Conservation (phyloP, 2,329 filamentous ascomycete genomes). For the Calonectria pseudoreteaudii region DNA sequence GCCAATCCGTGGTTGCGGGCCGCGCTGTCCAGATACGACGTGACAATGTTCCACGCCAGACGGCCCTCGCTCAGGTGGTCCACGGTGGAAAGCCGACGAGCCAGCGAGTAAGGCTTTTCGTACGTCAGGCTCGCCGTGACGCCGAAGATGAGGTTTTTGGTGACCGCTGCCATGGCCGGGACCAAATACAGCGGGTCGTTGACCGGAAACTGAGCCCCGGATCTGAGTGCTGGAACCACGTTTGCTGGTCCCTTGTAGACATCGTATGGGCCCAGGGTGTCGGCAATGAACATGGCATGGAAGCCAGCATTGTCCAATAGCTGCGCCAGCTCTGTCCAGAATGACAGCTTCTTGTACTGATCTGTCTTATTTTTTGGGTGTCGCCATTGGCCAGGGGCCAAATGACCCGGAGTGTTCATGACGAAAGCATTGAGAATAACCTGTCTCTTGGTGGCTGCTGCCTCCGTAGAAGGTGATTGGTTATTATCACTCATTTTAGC, state of each 20-base stretch:
- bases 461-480: background rate
- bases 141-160: slow-evolving; percentile 55
- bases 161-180: slow-evolving; percentile 60
- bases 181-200: slow-evolving; percentile 52
- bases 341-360: slow-evolving; percentile 42
- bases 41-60: slow-evolving; percentile 63
- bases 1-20: slow-evolving; percentile 32
- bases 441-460: slow-evolving; percentile 11
- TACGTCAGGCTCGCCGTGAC: slow-evolving; percentile 52
- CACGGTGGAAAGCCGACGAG: slow-evolving; percentile 48
- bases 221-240: slow-evolving; percentile 41
- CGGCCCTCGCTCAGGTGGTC: slow-evolving; percentile 50
- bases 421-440: slow-evolving; percentile 34
- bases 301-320: slow-evolving; percentile 59
- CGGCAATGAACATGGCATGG: slow-evolving; percentile 64
- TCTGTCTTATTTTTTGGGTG: slow-evolving; percentile 34
- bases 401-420: slow-evolving; percentile 33
- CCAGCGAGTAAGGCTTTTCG: slow-evolving; percentile 49
- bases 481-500: background rate
- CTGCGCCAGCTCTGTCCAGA: slow-evolving; percentile 60
- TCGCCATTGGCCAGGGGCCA: slow-evolving; percentile 33
- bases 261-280: slow-evolving; percentile 59
- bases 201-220: slow-evolving; percentile 56
- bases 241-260: slow-evolving; percentile 31
- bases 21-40: slow-evolving; percentile 48